phyloP scores from a whole-genome alignment of 2,329 filamentous ascomycete genomes.

The Ambrosiella beaveri region DNA sequence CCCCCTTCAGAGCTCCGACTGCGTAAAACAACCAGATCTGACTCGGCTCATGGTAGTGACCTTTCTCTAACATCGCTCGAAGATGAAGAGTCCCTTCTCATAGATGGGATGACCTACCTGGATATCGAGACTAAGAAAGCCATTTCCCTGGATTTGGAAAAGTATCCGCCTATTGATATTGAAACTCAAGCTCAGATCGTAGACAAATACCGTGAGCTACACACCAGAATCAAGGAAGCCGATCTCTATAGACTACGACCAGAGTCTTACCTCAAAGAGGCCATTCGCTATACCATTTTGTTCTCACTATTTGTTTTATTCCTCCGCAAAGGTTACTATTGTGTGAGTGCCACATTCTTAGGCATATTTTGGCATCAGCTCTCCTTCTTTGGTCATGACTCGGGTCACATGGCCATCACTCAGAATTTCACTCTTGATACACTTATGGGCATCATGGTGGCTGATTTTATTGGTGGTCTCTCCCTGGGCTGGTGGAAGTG shows the following conservation, averaged over 20 bases:
- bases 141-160: constrained; percentile 54
- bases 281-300: constrained; percentile 49
- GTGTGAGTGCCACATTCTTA: constrained; percentile 52
- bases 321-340: constrained; percentile 48
- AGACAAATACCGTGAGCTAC: constrained; percentile 62
- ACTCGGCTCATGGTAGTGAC: constrained; percentile 2
- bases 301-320: constrained; percentile 44
- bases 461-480: constrained; percentile 75
- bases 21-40: not conserved
- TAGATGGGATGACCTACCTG: constrained; percentile 45
- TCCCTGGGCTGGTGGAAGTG: constrained; percentile 95
- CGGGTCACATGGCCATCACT: constrained; percentile 93
- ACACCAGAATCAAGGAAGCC: constrained; percentile 52
- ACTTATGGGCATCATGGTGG: constrained; percentile 74
- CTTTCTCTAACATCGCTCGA: constrained; percentile 14
- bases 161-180: constrained; percentile 63
- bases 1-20: constrained; percentile 6
- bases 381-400: constrained; percentile 85
- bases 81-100: constrained; percentile 28
- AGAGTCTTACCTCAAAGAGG: constrained; percentile 58
- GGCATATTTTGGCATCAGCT: constrained; percentile 88
- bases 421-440: constrained; percentile 74
- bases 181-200: constrained; percentile 60
- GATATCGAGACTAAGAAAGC: constrained; percentile 58
- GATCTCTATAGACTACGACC: constrained; percentile 79